phyloP scores from a whole-genome alignment of 371 early-diverging fungal species.

The Saksenaea oblongispora region DNA sequence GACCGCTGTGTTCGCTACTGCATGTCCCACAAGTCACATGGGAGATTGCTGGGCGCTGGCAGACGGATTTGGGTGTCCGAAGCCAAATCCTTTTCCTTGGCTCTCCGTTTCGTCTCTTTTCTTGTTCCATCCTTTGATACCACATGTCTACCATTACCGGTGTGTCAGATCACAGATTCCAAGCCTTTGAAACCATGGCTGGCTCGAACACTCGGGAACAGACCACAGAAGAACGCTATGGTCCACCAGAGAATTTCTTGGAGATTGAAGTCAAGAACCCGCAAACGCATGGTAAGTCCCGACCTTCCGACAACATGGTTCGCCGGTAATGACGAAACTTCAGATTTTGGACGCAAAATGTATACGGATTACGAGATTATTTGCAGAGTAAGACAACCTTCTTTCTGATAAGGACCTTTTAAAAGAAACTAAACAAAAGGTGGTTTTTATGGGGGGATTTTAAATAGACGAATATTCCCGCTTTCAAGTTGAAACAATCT shows the following conservation, averaged over 20 bases:
- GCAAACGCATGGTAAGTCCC: conserved; percentile 73
- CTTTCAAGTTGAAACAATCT: conserved; percentile 87
- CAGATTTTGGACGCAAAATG: conserved; percentile 83
- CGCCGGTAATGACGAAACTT: neutral
- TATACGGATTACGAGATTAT: conserved; percentile 96
- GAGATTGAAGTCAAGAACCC: conserved; percentile 96
- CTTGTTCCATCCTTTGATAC: neutral
- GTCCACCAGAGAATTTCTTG: conserved; percentile 95
- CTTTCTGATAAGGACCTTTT: neutral
- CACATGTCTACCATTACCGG: neutral
- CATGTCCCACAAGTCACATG: too few relatives aligned
- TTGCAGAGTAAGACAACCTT: conserved; percentile 65
- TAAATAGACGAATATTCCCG: conserved; percentile 92
- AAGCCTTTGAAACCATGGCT: conserved; percentile 58
- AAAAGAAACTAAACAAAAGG: neutral
- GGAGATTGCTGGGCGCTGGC: too few relatives aligned
- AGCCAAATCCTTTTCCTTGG: too few relatives aligned
- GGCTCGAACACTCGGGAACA: conserved; percentile 71
- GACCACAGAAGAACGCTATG: conserved; percentile 90
- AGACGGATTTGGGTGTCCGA: too few relatives aligned
- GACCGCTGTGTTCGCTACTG: too few relatives aligned
- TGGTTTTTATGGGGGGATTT: neutral
- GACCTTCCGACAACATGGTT: neutral
- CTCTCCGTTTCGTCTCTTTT: neutral
- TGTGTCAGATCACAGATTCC: conserved; percentile 32